Evolutionary conservation across 116 monocot genomes (phyloP).

Genomic region (Posidonia oceanica): DNA sequence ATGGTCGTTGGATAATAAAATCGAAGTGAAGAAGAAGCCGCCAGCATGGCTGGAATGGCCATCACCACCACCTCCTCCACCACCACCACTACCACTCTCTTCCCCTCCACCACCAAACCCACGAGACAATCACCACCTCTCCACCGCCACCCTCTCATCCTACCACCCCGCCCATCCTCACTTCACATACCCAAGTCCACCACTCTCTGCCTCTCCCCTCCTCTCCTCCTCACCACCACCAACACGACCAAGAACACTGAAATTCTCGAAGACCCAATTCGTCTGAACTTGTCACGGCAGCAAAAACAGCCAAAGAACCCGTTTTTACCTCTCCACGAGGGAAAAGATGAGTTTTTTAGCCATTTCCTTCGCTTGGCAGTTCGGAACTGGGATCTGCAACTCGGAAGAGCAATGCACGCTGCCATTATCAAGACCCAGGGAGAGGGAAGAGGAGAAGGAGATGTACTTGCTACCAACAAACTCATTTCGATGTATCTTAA

Average conservation of each 20-base stretch:
- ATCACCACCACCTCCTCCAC: neutral
- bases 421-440: constrained; percentile 18
- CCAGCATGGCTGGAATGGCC: neutral
- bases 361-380: constrained; percentile 30
- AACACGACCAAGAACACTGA: neutral
- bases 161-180: neutral
- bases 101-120: neutral
- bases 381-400: constrained; percentile 19
- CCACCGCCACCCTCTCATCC: neutral
- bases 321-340: too few species aligned
- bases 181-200: constrained; percentile 1
- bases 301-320: neutral
- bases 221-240: neutral
- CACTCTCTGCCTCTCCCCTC: neutral
- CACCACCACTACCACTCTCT: neutral
- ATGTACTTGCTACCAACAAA: constrained; percentile 20
- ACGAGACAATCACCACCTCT: neutral
- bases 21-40: too few species aligned
- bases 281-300: too few species aligned
- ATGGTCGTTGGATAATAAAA: too few species aligned
- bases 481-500: constrained; percentile 43
- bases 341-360: neutral
- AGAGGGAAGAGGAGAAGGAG: neutral
- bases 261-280: neutral
- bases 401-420: constrained; percentile 41